These are phyloP conservation scores for Podospora australis DNA, from an alignment of 495 filamentous ascomycete genomes.

Conservation along the genomic window DNA sequence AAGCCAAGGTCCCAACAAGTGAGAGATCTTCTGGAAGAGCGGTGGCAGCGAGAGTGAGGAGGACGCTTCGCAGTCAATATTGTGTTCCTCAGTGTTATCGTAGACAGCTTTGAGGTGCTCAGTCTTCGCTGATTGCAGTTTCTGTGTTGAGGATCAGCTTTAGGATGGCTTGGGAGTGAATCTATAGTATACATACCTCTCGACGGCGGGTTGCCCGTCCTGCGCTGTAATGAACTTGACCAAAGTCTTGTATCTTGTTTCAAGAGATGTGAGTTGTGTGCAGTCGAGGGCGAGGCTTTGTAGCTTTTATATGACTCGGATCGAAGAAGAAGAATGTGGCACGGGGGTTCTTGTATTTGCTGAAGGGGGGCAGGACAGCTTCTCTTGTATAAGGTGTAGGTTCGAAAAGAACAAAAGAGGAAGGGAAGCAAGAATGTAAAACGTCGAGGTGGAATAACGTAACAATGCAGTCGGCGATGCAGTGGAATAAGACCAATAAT, in stretches of 20 bases:
- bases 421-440: too few species aligned
- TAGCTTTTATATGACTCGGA: constrained; percentile 88
- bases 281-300: constrained; percentile 83
- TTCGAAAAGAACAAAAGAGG: too few species aligned
- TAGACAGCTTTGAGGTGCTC: constrained; percentile 87
- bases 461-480: constrained; percentile 59
- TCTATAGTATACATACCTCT: too few species aligned
- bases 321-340: constrained; percentile 94
- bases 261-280: constrained; percentile 86
- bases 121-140: constrained; percentile 55
- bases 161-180: constrained; percentile 87
- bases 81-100: too few species aligned
- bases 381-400: too few species aligned
- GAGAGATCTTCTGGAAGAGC: constrained; percentile 92
- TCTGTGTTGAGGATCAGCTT: constrained; percentile 61
- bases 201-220: constrained; percentile 72
- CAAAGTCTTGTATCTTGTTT: constrained; percentile 83
- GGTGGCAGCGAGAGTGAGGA: constrained; percentile 91
- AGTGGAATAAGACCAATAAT: constrained; percentile 77
- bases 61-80: too few species aligned
- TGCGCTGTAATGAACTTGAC: constrained; percentile 93
- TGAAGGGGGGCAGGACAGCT: constrained; percentile 74
- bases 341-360: constrained; percentile 61
- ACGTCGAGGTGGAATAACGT: too few species aligned
- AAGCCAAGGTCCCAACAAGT: constrained; percentile 83